These are phyloP conservation scores for Phyllosticta capitalensis DNA, from an alignment of 2,329 filamentous ascomycete genomes.

Conservation along the genomic window DNA sequence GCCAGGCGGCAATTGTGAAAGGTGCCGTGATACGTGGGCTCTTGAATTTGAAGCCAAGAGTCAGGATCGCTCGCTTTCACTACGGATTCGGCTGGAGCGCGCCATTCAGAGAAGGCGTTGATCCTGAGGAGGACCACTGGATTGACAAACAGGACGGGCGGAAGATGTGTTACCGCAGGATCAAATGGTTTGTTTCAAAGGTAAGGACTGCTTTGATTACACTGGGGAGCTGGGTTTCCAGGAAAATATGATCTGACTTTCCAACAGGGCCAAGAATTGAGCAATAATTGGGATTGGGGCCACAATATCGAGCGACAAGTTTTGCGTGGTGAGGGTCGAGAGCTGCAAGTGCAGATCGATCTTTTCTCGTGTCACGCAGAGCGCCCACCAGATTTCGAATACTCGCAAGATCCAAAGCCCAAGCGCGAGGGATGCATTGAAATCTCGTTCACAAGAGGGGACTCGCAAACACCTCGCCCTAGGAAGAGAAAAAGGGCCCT, in stretches of 20 bases:
- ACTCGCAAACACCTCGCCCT: not conserved
- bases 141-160: rapidly evolving
- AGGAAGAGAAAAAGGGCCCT: not conserved
- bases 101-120: not conserved
- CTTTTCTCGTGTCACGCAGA: not conserved
- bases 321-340: not conserved
- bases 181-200: not conserved
- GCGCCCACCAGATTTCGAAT: not conserved
- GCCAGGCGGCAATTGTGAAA: not conserved
- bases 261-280: not conserved
- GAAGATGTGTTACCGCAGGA: not conserved
- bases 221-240: no score
- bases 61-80: not conserved
- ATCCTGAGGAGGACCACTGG: not conserved
- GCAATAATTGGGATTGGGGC: not conserved
- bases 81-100: not conserved
- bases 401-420: not conserved
- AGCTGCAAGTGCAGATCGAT: not conserved
- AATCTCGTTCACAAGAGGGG: not conserved
- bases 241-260: not conserved
- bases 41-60: not conserved
- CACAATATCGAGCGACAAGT: not conserved
- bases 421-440: not conserved
- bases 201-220: not conserved
- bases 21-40: not conserved